phyloP scores from a whole-genome alignment of 345 rosid species.

The Eucalyptus sp. region DNA sequence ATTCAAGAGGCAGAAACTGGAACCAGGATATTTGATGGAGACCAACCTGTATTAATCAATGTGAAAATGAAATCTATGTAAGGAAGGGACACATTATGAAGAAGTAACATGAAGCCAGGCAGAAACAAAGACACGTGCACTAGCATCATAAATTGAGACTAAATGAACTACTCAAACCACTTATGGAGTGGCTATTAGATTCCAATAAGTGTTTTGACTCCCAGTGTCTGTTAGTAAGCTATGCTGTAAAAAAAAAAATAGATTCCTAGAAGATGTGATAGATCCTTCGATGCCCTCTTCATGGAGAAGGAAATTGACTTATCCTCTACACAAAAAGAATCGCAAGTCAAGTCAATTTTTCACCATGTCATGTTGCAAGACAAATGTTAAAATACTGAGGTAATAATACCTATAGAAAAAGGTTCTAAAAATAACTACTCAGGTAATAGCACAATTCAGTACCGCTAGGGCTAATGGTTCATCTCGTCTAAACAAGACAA shows the following conservation, averaged over 20 bases:
- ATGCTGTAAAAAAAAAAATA: not conserved
- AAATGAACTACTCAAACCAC: not conserved
- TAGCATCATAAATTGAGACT: not conserved
- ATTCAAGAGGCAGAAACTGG: conserved; percentile 85
- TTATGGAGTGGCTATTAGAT: not conserved
- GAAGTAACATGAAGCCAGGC: not conserved
- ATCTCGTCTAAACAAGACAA: not conserved
- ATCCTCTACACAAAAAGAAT: not conserved
- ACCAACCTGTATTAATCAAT: conserved; percentile 48
- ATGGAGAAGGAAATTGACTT: not conserved
- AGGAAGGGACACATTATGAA: not conserved
- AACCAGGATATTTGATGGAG: conserved; percentile 88
- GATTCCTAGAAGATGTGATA: not conserved
- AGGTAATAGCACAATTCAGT: not conserved
- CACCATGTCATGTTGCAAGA: not conserved
- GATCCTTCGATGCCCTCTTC: not conserved
- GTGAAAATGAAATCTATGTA: not conserved
- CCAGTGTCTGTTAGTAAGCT: not conserved
- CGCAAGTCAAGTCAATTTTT: not conserved
- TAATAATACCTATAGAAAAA: not conserved
- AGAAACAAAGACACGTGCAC: not conserved
- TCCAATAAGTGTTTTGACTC: not conserved
- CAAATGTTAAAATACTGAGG: not conserved
- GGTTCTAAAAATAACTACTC: not conserved
- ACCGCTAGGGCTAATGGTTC: not conserved